Percentiles rank a stretch among this genome's conserved stretches.
These are phyloP conservation scores for Alternaria angustiovoidea DNA, from an alignment of 2,329 filamentous ascomycete genomes.

Conservation along the genomic window DNA sequence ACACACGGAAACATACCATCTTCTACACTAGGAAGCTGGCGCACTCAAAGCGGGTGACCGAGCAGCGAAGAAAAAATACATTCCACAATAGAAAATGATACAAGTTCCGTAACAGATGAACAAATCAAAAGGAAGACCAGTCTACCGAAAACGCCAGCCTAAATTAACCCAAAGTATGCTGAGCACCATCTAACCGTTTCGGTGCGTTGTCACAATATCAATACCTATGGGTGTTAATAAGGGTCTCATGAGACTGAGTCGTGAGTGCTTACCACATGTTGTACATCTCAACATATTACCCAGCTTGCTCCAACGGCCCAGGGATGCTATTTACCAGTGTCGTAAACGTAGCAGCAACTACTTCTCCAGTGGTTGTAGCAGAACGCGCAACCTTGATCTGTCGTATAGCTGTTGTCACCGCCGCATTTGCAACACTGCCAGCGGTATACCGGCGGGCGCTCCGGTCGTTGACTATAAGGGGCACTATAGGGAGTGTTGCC, in stretches of 20 bases:
- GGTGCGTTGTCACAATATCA: not conserved
- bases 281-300: not conserved
- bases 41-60: not conserved
- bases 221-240: not conserved
- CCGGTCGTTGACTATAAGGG: not conserved
- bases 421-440: conserved; percentile 9
- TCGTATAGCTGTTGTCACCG: not conserved
- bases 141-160: not conserved
- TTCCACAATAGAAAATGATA: not conserved
- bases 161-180: not conserved
- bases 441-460: not conserved
- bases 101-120: not conserved
- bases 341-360: not conserved
- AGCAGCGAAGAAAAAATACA: not conserved
- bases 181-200: not conserved
- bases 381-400: not conserved
- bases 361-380: conserved; percentile 5
- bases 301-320: not conserved
- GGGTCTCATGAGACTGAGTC: not conserved
- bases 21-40: not conserved
- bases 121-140: not conserved
- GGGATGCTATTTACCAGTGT: not conserved
- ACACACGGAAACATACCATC: not conserved
- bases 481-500: not conserved
- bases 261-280: not conserved